Evolutionary conservation across 352 stramenopile species (phyloP), one percentile per base, ranked within the genome.

Genomic region (Phytophthora foliorum): DNA sequence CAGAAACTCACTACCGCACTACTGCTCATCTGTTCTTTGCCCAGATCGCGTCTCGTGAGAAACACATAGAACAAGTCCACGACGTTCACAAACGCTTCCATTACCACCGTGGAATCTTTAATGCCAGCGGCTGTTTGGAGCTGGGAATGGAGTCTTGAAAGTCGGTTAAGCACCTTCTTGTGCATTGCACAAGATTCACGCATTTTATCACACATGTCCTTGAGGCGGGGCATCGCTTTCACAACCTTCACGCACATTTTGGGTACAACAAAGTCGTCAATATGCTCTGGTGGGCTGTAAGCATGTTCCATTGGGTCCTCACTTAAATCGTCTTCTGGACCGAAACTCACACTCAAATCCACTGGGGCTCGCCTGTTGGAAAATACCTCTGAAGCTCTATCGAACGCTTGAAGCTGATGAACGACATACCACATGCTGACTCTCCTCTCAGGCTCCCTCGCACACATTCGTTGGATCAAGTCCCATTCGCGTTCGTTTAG

Each of bases 401-500:
- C 39, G 44, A 73, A 67, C 27, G 41, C 22, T 56, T 67, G 68
- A 7, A 78, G 32, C 52, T 72, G 71, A 21, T 75, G 66, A 44
- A 78, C 61, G n/a, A 75, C 66, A 36, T 72, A 72, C 60, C 66
- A 69, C 56, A 75, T 78, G 16, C 56, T 75, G 29, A 42, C 61
- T 61, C 61, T 31, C 29, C 31, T 44, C 3, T 49, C 39, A 17
- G 60, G 60, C 14, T 19, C 45, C 8, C 25, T 57, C 21, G 52
- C 52, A 45, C 60, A 75, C 71, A 75, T 78, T 31, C 41, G 22
- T 55, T 73, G n/a, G 29, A 78, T 42, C 24, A 78, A 54, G 29
- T 69, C 55, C 71, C 66, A 78, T 60, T 78, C 60, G 0, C 38
- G 36, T 16, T 63, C 29, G 7, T 56, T 48, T 16, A 75, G 14